Conservation (phyloP, 306 rosid genomes). For the Echinosophora koreensis region DNA sequence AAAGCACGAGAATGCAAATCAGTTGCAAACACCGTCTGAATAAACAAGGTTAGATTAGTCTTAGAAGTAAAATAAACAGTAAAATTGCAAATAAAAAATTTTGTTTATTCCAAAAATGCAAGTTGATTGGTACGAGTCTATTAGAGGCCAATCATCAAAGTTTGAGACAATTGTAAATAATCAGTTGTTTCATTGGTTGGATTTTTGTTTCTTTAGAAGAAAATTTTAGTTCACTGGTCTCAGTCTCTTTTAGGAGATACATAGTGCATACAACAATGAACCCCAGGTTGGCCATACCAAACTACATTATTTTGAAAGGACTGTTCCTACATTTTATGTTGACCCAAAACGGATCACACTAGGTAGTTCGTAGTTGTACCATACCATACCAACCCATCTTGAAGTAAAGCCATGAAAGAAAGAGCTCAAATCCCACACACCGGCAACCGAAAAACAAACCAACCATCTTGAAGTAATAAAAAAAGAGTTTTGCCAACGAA, state of each 20-base stretch:
- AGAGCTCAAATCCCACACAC: conserved; percentile 12
- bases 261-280: conserved; percentile 20
- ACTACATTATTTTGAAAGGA: conserved; percentile 4
- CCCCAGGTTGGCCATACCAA: neutral
- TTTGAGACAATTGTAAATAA: neutral
- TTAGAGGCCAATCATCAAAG: neutral
- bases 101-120: neutral
- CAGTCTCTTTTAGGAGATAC: conserved; percentile 23
- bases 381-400: conserved; percentile 5
- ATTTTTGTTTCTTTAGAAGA: conserved; percentile 7
- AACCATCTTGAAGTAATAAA: neutral
- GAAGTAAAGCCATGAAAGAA: conserved; percentile 28
- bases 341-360: neutral
- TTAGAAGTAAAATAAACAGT: conserved; percentile 31
- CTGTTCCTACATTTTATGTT: neutral
- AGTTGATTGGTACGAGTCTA: neutral
- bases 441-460: neutral
- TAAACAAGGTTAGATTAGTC: conserved; percentile 41
- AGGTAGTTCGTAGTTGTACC: conserved; percentile 12
- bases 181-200: conserved; percentile 7
- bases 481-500: neutral
- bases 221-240: neutral
- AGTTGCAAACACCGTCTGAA: conserved; percentile 94
- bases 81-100: conserved; percentile 30
- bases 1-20: conserved; percentile 94